Base-by-base conservation (phyloP, 345 rosid species). In the Linum lewisii region DNA sequence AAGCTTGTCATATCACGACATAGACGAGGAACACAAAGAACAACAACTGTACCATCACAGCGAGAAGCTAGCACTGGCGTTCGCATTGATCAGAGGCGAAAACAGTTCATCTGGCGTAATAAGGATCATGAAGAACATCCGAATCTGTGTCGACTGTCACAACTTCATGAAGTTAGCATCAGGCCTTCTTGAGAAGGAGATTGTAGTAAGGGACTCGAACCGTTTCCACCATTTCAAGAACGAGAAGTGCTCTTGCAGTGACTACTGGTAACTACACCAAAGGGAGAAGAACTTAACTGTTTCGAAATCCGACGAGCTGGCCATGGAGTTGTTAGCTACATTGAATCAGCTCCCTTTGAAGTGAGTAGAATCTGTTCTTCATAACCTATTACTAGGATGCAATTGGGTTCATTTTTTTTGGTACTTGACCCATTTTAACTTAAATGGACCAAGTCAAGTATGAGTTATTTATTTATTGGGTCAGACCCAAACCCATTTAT, bases 161-260 rank as follows among this genome's bases (percentile, higher is more conserved):
- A 83, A 75, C 80, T 90, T 90, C 79, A 87, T 90, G 96, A 90
- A 85, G 66, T 59, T 87, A 32, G 95, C 89, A 0, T 77, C 97
- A 29, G 67, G 65, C 66, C 71, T 80, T 68, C 84, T 85, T 54
- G 62, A 72, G 6, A 90, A 72, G 69, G 89, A 85, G 75, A 84
- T 90, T 60, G 65, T 87, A 59, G 82, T 87, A 34, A 81, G 94
- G 67, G 96, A 90, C 58, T 79, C 86, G 9, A 87, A 85, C 66
- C 89, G 94, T 59, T 90, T 87, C 79, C 96, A 90, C 78, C 88
- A 76, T 72, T 87, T 90, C 24, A 78, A 78, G 63, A 67, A 78
- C 62, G 74, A 68, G 56, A 61, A 59, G 2, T 90, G 95, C 75
- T 85, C 97, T 58, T 90, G 89, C 78, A 78, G 72, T 60, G 96